Evolutionary conservation across 208 protist genomes (phyloP).

Genomic region (Hexamita inflata): DNA sequence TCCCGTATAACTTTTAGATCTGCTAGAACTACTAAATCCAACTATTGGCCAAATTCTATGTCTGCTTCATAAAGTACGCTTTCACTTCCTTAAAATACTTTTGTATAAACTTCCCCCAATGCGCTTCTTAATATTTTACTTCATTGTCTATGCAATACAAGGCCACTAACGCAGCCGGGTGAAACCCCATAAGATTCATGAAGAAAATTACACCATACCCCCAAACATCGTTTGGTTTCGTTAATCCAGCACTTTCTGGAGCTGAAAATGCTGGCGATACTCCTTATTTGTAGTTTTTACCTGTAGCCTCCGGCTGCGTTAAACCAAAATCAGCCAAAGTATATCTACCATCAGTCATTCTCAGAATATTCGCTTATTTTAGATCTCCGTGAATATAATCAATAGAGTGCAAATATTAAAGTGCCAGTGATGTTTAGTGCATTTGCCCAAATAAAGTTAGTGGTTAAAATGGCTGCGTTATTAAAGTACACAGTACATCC

Average conservation of each 20-base stretch:
- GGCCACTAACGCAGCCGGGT: slow-evolving; percentile 4
- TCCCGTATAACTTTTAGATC: too few species aligned
- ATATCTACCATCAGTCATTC: not conserved
- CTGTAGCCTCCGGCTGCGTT: not conserved
- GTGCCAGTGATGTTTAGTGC: not conserved
- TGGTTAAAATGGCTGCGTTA: not conserved
- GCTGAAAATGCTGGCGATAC: slow-evolving; percentile 15
- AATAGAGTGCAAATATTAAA: not conserved
- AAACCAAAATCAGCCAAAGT: slow-evolving; percentile 7
- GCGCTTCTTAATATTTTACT: too few species aligned
- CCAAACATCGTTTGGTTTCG: slow-evolving; percentile 6
- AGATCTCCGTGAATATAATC: slow-evolving; percentile 22
- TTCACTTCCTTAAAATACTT: too few species aligned
- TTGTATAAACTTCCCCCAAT: too few species aligned
- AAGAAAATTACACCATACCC: slow-evolving; percentile 12
- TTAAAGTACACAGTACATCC: not conserved
- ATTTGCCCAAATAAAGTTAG: not conserved
- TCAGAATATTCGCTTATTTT: slow-evolving; percentile 6
- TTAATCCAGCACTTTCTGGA: not conserved
- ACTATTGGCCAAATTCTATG: too few species aligned
- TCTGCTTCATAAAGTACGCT: too few species aligned
- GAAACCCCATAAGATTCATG: not conserved
- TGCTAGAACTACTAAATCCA: too few species aligned
- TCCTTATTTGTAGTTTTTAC: too few species aligned
- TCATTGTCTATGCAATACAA: too few species aligned